Percentiles rank a stretch among this genome's conserved stretches.
These are phyloP conservation scores for Clonostachys solani DNA, from an alignment of 2,329 filamentous ascomycete species.

Conservation along the genomic window DNA sequence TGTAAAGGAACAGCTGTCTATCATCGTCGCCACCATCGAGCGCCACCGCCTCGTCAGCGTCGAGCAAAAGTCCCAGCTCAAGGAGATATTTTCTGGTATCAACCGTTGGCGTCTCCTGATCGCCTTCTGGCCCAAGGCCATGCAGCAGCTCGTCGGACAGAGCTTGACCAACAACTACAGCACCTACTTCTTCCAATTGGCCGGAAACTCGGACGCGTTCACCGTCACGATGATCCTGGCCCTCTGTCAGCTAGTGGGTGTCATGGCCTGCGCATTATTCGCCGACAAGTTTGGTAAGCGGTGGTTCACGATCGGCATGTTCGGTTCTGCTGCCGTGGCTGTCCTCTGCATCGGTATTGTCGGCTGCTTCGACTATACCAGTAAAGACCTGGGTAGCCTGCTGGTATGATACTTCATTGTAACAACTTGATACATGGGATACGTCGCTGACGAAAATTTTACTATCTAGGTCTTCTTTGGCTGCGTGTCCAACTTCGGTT, in stretches of 20 bases:
- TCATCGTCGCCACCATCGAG: not conserved
- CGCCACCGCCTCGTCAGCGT: not conserved
- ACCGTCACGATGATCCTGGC: not conserved
- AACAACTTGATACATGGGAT: not conserved
- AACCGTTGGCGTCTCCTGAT: conserved; percentile 3
- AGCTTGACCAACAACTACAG: conserved; percentile 4
- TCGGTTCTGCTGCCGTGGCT: not conserved
- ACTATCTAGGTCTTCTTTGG: not conserved
- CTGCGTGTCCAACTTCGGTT: not conserved
- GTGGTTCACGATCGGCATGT: not conserved
- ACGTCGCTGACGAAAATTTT: too few relatives aligned
- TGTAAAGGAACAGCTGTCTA: not conserved
- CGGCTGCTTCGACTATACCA: not conserved
- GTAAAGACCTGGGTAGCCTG: not conserved
- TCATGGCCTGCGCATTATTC: not conserved
- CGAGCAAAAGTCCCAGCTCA: not conserved
- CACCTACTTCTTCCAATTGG: conserved; percentile 1
- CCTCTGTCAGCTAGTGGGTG: not conserved
- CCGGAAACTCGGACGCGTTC: not conserved
- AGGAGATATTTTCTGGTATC: conserved; percentile 2
- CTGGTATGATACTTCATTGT: not conserved
- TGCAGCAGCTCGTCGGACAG: conserved; percentile 3
- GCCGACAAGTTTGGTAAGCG: not conserved
- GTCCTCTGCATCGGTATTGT: conserved; percentile 1
- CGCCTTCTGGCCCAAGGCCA: conserved; percentile 4